phyloP scores from a whole-genome alignment of 75 land plant species.

The Ceratopteris richardii region DNA sequence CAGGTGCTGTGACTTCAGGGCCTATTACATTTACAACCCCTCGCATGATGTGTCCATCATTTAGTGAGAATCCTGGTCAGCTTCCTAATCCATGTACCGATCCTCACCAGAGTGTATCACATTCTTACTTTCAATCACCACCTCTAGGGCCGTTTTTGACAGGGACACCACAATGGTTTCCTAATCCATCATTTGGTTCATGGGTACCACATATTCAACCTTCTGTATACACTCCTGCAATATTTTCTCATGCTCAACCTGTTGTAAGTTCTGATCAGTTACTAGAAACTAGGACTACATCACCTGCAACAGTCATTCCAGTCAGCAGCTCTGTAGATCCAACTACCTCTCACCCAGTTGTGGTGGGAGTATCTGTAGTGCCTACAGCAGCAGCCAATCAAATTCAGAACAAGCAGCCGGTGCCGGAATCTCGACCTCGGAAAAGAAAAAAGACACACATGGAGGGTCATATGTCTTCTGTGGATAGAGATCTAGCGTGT shows the following conservation, averaged over 20 bases:
- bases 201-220: constrained; percentile 30
- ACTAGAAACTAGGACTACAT: constrained; percentile 18
- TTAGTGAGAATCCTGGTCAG: not conserved
- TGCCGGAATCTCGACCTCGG: constrained; percentile 38
- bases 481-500: not conserved
- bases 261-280: constrained; percentile 19
- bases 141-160: constrained; percentile 28
- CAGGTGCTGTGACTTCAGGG: not conserved
- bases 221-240: constrained; percentile 17
- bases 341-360: constrained; percentile 12
- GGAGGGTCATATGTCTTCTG: constrained; percentile 8
- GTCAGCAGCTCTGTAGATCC: constrained; percentile 15
- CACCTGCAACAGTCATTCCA: constrained; percentile 18
- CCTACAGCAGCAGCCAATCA: constrained; percentile 13
- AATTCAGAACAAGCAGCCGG: constrained; percentile 14
- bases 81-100: constrained; percentile 23
- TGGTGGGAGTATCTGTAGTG: constrained; percentile 9
- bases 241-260: constrained; percentile 14
- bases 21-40: not conserved
- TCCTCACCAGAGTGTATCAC: constrained; percentile 26
- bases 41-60: not conserved
- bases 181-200: constrained; percentile 25
- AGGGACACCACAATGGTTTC: constrained; percentile 40
- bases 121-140: constrained; percentile 41
- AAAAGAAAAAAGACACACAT: constrained; percentile 42